Base-by-base conservation (phyloP, 306 rosid genomes). In the Vigna radiata region DNA sequence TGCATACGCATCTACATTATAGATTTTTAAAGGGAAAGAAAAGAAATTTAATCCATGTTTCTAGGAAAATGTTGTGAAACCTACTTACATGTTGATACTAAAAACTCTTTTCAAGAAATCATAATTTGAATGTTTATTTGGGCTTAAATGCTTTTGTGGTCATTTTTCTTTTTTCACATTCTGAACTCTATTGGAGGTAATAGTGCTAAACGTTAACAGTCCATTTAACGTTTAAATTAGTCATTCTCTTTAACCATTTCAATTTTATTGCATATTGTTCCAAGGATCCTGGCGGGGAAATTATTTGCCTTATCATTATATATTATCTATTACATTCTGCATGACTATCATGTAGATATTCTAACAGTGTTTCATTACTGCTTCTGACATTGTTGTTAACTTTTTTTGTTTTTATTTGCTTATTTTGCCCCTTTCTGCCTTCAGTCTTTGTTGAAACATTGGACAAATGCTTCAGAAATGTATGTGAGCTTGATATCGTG, bases 401-500 rank as follows among this genome's bases (percentile, higher is more conserved):
- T 68, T 64, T 72, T 64, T 72, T 43, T 59, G 64, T 52, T 52
- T 50, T 33, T 2, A 64, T 80, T 72, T 72, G 27, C 85, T 87
- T 60, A 76, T 82, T 70, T 46, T 27, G 25, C 31, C 36, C 79
- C 75, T 85, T 77, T 23, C 65, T 85, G 77, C 55, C 60, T 79
- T 75, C 98, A 96, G 99, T 96, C 75, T 88, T 96, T 69, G 99
- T 96, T 77, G 99, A 96, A 88, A 91, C 97, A 16, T 59, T 95
- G 91, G 98, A 92, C 89, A 96, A 91, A 81, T 96, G 97, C 94
- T 91, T 92, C 93, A 89, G 81, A 87, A 96, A 96, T 80, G 97
- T 96, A 29, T 92, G 99, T 19, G 98, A 96, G 92, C 91, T 92
- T 62, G 99, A 96, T 47, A 75, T 96, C 5, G 99, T 96, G 79